phyloP scores from a whole-genome alignment of 139 green algal genomes.

The Marvania coccoides region DNA sequence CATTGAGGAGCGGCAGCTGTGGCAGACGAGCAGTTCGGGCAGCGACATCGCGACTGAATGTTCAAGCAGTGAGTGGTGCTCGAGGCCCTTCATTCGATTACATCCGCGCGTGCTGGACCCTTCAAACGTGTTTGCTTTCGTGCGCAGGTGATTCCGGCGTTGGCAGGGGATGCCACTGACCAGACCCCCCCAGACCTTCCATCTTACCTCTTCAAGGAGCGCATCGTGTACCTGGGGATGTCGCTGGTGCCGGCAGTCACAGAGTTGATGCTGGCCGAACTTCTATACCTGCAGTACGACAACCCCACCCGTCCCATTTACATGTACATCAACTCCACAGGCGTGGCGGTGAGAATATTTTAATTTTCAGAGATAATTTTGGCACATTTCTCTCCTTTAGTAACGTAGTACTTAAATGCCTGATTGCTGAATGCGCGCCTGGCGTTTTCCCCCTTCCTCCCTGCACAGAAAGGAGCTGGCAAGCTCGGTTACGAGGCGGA shows the following conservation, averaged over 20 bases:
- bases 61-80: constrained; percentile 25
- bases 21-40: neutral
- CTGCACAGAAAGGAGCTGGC: constrained; percentile 73
- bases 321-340: constrained; percentile 99
- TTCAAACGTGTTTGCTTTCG: neutral
- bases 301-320: constrained; percentile 69
- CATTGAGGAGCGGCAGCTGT: neutral
- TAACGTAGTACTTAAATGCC: too few species aligned
- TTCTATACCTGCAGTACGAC: constrained; percentile 80
- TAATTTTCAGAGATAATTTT: constrained; percentile 2
- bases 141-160: constrained; percentile 59
- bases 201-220: constrained; percentile 95
- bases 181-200: constrained; percentile 93
- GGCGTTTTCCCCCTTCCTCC: neutral
- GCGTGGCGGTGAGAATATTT: constrained; percentile 64
- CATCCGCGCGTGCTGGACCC: neutral
- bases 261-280: constrained; percentile 82
- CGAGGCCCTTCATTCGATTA: neutral
- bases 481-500: constrained; percentile 97
- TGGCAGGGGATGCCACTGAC: constrained; percentile 63
- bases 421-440: neutral
- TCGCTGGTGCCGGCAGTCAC: constrained; percentile 81
- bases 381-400: too few species aligned
- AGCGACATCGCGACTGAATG: constrained; percentile 25
- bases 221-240: constrained; percentile 98